Evolutionary conservation across 2,329 filamentous ascomycete species (phyloP), one percentile per base, ranked within the genome.

Genomic region (Fusarium denticulatum): DNA sequence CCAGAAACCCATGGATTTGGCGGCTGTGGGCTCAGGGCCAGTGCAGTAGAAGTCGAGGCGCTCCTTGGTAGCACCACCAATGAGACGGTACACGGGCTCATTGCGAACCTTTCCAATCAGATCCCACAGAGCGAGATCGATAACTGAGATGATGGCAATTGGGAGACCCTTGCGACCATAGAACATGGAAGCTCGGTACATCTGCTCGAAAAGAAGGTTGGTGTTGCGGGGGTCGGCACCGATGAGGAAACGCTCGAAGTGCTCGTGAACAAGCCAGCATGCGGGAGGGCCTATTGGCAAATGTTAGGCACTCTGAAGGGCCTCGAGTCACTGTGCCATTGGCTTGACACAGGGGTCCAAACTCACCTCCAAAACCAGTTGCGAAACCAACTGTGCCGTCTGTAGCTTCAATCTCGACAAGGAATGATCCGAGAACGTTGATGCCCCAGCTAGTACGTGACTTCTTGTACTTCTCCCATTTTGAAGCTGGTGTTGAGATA

Each of bases 121-220:
- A 85, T 98, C 95, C 95, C 95, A 98, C 45, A 98, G 84, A 9
- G 95, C 95, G 47, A 98, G 88, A 79, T 98, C 95, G 79, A 98
- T 96, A 73, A 97, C 95, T 5, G 94, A 97, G 79, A 98, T 98
- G 79, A 97, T 92, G 60, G 95, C 95, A 16, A 96, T 89, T 5
- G 95, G 93, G 4, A 98, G 90, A 52, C 95, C 95, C 83, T 98
- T 98, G 75, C 95, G 92, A 70, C 95, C 95, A 80, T 98, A 98
- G 86, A 97, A 98, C 94, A 97, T 97, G 76, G 94, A 97, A 5
- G 89, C 93, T 68, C 95, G 91, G 86, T 97, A 98, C 95, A 98
- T 97, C 82, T 97, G 94, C 86, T 98, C 95, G 81, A 97, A 98
- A 36, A 98, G 86, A 72, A 95, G 89, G 83, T 97, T 97, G 60